A percentile compares a stretch with the other conserved stretches of the same genome.
phyloP scores from a whole-genome alignment of 2,329 filamentous ascomycete genomes.

The Zymoseptoria tritici region DNA sequence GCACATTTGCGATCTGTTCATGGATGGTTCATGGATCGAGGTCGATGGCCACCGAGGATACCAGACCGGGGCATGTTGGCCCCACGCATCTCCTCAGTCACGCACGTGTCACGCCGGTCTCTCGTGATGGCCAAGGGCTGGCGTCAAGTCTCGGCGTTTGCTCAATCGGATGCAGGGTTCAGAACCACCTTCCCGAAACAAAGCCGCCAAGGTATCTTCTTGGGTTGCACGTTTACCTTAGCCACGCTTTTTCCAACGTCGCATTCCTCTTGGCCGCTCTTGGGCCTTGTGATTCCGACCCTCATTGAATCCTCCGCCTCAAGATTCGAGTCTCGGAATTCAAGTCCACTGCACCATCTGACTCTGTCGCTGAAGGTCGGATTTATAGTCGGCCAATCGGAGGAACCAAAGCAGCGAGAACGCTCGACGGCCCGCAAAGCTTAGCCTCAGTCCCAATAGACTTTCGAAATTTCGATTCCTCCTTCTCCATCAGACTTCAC shows the following conservation, averaged over 20 bases:
- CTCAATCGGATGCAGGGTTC: not conserved
- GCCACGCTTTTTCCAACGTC: not conserved
- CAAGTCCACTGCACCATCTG: not conserved
- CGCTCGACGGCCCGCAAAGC: not conserved
- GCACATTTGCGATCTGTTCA: not conserved
- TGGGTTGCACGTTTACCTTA: not conserved
- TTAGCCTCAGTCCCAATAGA: not conserved
- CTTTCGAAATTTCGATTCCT: not conserved
- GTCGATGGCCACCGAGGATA: not conserved
- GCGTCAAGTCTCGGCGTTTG: not conserved
- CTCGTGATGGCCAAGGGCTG: not conserved
- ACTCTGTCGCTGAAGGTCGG: not conserved
- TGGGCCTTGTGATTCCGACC: not conserved
- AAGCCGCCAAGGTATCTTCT: not conserved
- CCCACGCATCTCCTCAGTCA: not conserved
- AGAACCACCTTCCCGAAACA: not conserved
- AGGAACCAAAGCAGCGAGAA: not conserved
- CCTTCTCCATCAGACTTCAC: not conserved
- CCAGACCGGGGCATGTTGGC: not conserved
- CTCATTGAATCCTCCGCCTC: not conserved
- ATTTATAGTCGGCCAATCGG: not conserved
- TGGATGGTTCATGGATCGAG: not conserved
- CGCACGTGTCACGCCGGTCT: not conserved
- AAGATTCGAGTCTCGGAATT: not conserved
- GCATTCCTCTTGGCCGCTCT: not conserved